phyloP scores from a whole-genome alignment of 192 early-diverging fungal genomes.

The Gamsiella multidivaricata region DNA sequence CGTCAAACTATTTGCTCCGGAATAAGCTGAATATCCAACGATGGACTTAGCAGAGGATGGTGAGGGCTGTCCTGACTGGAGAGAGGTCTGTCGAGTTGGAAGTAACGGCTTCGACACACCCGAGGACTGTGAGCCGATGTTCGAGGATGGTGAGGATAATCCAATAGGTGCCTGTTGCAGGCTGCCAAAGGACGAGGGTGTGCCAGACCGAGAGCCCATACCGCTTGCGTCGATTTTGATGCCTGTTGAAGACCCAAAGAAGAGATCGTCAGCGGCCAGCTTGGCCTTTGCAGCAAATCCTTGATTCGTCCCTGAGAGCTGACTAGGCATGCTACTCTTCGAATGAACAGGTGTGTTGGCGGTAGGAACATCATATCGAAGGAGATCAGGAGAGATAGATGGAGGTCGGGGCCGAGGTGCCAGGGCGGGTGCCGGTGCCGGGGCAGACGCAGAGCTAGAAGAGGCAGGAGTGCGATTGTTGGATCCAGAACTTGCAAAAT shows the following conservation, averaged over 20 bases:
- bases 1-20: not conserved
- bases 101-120: slow-evolving; percentile 28
- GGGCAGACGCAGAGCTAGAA: not conserved
- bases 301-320: slow-evolving; percentile 24
- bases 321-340: slow-evolving; percentile 6
- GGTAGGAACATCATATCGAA: slow-evolving; percentile 1
- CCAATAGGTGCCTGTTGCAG: slow-evolving; percentile 13
- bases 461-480: not conserved
- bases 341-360: too few relatives aligned
- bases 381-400: slow-evolving; percentile 3
- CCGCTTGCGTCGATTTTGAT: slow-evolving; percentile 19
- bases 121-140: slow-evolving; percentile 8
- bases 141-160: slow-evolving; percentile 17
- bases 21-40: not conserved
- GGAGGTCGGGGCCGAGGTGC: slow-evolving; percentile 8
- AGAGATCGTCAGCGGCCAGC: slow-evolving; percentile 36
- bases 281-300: slow-evolving; percentile 9
- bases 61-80: not conserved
- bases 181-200: slow-evolving; percentile 25
- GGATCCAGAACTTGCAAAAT: not conserved
- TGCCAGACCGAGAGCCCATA: slow-evolving; percentile 9
- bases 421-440: not conserved
- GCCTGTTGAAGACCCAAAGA: slow-evolving; percentile 24
- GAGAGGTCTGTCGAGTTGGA: not conserved
- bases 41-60: not conserved